Evolutionary conservation across 805 yeast species (phyloP), one percentile per base, ranked within the genome.

Genomic region (Metschnikowia matae): DNA sequence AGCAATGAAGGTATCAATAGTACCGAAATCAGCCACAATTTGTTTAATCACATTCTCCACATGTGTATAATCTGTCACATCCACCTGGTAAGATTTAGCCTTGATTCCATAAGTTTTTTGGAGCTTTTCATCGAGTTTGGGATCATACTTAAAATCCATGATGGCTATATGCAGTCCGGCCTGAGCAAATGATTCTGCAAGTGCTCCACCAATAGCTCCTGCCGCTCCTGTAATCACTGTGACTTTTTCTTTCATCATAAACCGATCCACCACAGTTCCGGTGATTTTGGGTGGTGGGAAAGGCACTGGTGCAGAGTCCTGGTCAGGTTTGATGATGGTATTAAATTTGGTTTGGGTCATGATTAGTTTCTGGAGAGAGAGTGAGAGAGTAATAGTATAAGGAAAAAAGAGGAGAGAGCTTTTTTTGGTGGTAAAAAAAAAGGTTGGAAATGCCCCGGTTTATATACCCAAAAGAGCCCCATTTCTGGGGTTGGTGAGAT

Each of bases 1-100:
- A 60, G 95, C 95, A 43, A 89, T 94, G 61, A 87, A 85, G 26
- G 88, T 72, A 67, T 89, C 96, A 57, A 89, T 81, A 54, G 81
- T 80, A 49, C 92, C 94, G 64, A 89, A 89, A 62, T 88, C 95
- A 52, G 68, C 56, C 54, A 74, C 79, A 54, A 83, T 81, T 64
- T 74, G 75, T 36, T 62, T 64, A 46, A 85, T 71, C 14, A 80
- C 74, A 17, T 56, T 57, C 53, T 77, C 77, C 44, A 85, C 88
- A 10, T 65, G 73, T 17, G 70, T 75, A 44, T 73, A 55, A 54
- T 79, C 77, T 48, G 79, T 69, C 48, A 85, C 75, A 46, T 78
- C 74, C 61, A 84, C 82, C 69, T 81, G 76, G 75, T 85, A 79
- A 15, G 92, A 91, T 61, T 74, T 78, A 53, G 75, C 78, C 59